Evolutionary conservation across 306 rosid genomes (phyloP), one percentile per base, ranked within the genome.

Genomic region (Sindora glabra): DNA sequence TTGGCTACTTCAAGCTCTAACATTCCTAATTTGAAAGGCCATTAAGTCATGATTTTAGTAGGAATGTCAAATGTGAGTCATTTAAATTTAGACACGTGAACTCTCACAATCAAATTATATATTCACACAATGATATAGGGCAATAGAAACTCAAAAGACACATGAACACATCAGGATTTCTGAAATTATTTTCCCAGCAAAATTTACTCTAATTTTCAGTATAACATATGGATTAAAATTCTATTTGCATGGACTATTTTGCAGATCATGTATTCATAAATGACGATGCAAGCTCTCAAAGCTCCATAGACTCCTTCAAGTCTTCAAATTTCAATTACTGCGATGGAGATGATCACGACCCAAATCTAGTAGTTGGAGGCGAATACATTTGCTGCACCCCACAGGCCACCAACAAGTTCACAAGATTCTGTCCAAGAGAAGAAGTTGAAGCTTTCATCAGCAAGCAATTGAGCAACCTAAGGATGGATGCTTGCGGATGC

Each of bases 361-460:
- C 36, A 42, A 58, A 15, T 59, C 17, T 37, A 21, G 15, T 30
- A 6, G 27, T 45, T 48, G 86, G 30, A 4, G 27, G 49, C 46
- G 86, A 85, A 6, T 17, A 61, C 1, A 3, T 50, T 27, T 32
- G 60, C 45, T 53, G 47, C 51, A 54, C 33, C 3, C 73, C 59
- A 59, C 78, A 54, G 55, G 22, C 62, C n/a, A 79, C 71, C 21
- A 77, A 74, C 48, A 65, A 69, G 32, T 62, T 66, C 17, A 80
- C 95, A 24, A 84, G 97, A 46, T 87, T 90, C 65, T 77, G 86
- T 59, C 97, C 97, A 38, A 10, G 47, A 25, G 59, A 78, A 21
- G 74, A 55, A 33, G 15, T 25, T n/a, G 64, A 46, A 44, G 23
- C 67, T 18, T 66, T 71, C 47, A 48, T 21, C 23, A 34, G 26